Percentiles rank a stretch among this genome's conserved stretches.
These are phyloP conservation scores for Pleurotus ostreatus DNA, from an alignment of 768 basidiomycete genomes.

Conservation along the genomic window DNA sequence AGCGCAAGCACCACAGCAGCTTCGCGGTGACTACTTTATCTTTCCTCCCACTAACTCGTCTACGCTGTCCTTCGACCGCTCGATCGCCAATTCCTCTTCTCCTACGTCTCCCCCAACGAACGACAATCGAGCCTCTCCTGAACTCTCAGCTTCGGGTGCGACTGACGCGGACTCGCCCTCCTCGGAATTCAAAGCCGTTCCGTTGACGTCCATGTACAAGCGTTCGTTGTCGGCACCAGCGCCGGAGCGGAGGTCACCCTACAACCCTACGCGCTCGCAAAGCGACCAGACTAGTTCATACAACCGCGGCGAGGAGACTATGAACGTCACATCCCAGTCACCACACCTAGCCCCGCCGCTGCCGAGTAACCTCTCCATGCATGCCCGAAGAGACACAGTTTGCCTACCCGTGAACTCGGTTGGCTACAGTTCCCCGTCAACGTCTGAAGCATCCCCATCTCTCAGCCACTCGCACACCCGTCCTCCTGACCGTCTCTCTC, in stretches of 20 bases:
- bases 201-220: constrained; percentile 63
- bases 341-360: constrained; percentile 15
- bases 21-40: neutral
- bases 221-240: constrained; percentile 59
- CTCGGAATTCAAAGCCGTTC: constrained; percentile 21
- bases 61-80: neutral
- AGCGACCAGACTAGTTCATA: neutral
- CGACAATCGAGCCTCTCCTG: neutral
- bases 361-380: constrained; percentile 12
- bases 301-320: neutral
- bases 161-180: neutral
- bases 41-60: neutral
- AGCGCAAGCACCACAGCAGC: neutral
- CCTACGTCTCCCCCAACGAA: neutral
- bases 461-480: neutral
- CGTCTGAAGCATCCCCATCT: constrained; percentile 15
- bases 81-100: neutral
- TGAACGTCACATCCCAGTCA: constrained; percentile 1
- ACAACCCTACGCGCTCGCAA: neutral
- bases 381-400: constrained; percentile 24
- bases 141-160: no score
- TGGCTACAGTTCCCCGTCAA: neutral
- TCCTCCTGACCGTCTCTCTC: constrained; percentile 6
- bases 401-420: constrained; percentile 23
- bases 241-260: constrained; percentile 1